These are phyloP conservation scores for Paspalum notatum DNA, from an alignment of 176 grass and related monocot genomes.

Conservation along the genomic window DNA sequence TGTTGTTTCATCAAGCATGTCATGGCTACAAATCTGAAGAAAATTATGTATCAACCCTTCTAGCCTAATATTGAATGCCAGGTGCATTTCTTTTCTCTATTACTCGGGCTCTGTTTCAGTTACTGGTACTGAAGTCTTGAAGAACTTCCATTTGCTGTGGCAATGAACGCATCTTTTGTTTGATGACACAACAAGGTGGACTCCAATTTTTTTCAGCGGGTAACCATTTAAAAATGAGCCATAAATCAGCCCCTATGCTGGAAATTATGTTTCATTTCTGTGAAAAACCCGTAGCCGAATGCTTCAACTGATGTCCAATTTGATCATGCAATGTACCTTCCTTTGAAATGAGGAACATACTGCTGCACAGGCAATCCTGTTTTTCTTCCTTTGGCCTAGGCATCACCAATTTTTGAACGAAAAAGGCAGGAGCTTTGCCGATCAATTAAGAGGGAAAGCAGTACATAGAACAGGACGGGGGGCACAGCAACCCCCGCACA, in stretches of 20 bases:
- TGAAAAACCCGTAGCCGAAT: background rate
- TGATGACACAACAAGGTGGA: background rate
- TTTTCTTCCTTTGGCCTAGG: constrained; percentile 9
- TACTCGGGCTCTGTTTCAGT: background rate
- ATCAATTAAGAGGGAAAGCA: too few relatives aligned
- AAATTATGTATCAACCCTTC: background rate
- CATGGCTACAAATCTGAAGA: background rate
- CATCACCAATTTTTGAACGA: background rate
- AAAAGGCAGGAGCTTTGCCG: too few relatives aligned
- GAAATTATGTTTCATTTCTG: background rate
- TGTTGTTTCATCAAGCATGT: background rate
- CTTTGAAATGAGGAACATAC: constrained; percentile 28
- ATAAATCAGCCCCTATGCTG: background rate
- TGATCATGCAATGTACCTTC: background rate
- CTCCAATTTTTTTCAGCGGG: constrained; percentile 17
- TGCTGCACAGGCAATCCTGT: background rate
- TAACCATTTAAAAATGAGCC: constrained; percentile 33
- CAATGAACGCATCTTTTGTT: constrained; percentile 22
- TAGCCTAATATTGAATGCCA: constrained; percentile 7
- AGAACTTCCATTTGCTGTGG: background rate
- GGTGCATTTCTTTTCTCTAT: constrained; percentile 1
- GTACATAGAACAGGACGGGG: too few relatives aligned
- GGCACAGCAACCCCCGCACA: too few relatives aligned
- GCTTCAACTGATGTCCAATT: background rate
- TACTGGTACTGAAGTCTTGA: background rate